phyloP scores from a whole-genome alignment of 441 rosid species.

The Croton setiger region DNA sequence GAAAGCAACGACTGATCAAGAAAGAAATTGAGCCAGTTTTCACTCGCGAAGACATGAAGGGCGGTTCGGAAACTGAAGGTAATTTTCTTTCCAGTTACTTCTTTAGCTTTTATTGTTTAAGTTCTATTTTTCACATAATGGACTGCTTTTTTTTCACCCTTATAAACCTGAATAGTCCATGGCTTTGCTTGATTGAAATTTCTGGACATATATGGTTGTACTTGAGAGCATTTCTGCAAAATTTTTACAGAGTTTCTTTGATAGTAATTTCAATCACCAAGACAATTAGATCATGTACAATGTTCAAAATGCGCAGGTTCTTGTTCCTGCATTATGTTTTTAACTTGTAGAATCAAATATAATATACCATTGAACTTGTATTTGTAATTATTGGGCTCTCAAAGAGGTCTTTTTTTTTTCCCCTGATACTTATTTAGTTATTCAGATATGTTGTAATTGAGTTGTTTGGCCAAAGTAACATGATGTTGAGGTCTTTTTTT shows the following conservation, averaged over 20 bases:
- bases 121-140: background rate
- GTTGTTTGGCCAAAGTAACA: background rate
- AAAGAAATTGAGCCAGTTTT: constrained; percentile 52
- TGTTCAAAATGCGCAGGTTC: background rate
- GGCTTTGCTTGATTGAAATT: background rate
- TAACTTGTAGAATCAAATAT: background rate
- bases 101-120: background rate
- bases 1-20: constrained; percentile 44
- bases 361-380: background rate
- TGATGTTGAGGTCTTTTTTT: background rate
- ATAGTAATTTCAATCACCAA: background rate
- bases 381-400: background rate
- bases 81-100: background rate
- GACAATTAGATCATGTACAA: background rate
- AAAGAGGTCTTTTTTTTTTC: too few relatives aligned
- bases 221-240: background rate
- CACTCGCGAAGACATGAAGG: constrained; percentile 43
- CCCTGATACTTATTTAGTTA: too few relatives aligned
- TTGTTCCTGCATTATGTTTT: background rate
- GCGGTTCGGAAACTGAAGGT: constrained; percentile 47
- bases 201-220: background rate
- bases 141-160: background rate
- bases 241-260: background rate
- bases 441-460: too few relatives aligned
- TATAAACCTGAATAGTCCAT: background rate